Evolutionary conservation across 2,329 filamentous ascomycete genomes (phyloP), one percentile per base, ranked within the genome.

Genomic region (Pseudopithomyces chartarum): DNA sequence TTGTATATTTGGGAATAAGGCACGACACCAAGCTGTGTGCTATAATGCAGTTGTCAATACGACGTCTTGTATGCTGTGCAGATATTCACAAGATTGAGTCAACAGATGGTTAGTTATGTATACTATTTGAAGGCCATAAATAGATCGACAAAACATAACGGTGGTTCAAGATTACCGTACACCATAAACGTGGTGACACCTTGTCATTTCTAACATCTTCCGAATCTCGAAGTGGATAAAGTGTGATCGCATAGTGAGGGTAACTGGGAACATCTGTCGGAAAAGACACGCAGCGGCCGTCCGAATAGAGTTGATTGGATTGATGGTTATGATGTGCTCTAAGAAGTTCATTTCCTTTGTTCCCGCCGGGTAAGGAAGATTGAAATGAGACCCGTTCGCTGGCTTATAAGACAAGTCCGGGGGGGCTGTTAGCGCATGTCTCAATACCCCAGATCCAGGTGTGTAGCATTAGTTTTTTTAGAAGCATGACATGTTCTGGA

Each of bases 401-500:
- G 17, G 26, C 7, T 19, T 10, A 19, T 23, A 8, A 43, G 36
- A 43, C 32, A 26, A 6, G 17, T 11, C 45, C 22, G 19, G 26
- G 4, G n/a, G 12, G 34, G 19, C 13, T 38, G 19, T 26, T 15
- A 34, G 32, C 3, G 20, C 7, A 33, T 48, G 45, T 48, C 45
- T 48, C 40, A 26, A 11, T 44, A 23, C 40, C 19, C 40, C 20
- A 44, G 19, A 44, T 12, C 23, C 17, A 19, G 38, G 22, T 29
- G 52, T 39, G 20, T 34, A 42, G 1, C 6, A 8, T 58, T 66
- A 53, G 47, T 45, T 55, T 42, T 53, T 40, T 46, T 57, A 45
- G 56, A 59, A 58, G 60, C 55, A 62, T 63, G 46, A 57, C 49
- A 62, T 60, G 64, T 63, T 67, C 67, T 69, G 62, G 67, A 65